phyloP scores from a whole-genome alignment of 2,329 filamentous ascomycete species.

The Aspergillus versicolor region DNA sequence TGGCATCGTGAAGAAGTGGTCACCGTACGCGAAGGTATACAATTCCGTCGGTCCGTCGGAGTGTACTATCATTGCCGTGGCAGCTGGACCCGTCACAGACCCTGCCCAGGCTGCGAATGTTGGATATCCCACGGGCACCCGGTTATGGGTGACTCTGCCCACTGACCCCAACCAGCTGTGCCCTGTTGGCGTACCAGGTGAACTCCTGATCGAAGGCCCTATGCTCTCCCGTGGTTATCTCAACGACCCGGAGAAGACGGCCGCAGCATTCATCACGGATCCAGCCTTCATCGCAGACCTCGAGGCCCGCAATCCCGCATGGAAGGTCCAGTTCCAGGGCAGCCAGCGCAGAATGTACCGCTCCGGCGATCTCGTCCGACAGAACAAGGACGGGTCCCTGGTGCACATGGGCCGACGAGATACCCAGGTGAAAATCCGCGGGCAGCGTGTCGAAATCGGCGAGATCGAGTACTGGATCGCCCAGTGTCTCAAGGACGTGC shows the following conservation, averaged over 20 bases:
- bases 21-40: not conserved
- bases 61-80: not conserved
- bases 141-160: not conserved
- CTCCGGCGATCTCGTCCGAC: not conserved
- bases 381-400: not conserved
- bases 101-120: not conserved
- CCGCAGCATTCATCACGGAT: slow-evolving; percentile 20
- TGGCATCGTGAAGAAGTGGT: not conserved
- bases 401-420: not conserved
- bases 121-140: not conserved
- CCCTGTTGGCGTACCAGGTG: slow-evolving; percentile 17
- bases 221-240: slow-evolving; percentile 27
- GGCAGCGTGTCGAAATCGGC: not conserved
- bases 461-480: not conserved
- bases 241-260: slow-evolving; percentile 22
- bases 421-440: not conserved
- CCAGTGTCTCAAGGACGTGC: not conserved
- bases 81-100: not conserved
- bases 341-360: not conserved
- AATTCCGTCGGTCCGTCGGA: not conserved
- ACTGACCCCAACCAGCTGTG: not conserved
- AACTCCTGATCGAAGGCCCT: slow-evolving; percentile 26
- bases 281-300: not conserved
- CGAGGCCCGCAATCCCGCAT: not conserved
- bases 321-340: not conserved